phyloP scores from a whole-genome alignment of 495 filamentous ascomycete genomes.

The Xylaria flabelliformis region DNA sequence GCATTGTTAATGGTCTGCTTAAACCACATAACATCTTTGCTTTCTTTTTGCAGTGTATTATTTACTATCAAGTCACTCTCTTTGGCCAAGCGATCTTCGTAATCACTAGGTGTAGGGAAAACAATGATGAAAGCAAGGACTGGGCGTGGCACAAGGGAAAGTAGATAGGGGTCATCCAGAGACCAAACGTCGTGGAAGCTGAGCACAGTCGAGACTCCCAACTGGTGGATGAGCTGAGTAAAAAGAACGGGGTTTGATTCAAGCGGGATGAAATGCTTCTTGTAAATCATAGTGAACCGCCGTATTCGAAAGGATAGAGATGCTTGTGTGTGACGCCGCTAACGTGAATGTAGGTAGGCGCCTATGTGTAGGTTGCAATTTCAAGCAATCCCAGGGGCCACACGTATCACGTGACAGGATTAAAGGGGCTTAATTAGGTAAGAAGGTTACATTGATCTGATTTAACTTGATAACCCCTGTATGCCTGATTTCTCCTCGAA shows the following conservation, averaged over 20 bases:
- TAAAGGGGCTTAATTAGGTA: background rate
- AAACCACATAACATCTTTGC: constrained; percentile 67
- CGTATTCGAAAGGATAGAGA: background rate
- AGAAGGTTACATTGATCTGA: no score
- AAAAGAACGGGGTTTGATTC: constrained; percentile 51
- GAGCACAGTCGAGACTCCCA: constrained; percentile 65
- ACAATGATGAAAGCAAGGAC: constrained; percentile 73
- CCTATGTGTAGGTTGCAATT: background rate
- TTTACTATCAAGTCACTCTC: constrained; percentile 55
- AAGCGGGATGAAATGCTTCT: constrained; percentile 45
- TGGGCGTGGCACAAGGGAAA: constrained; percentile 72
- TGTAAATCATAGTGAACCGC: constrained; percentile 9
- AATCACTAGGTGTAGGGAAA: constrained; percentile 65
- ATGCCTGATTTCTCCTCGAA: background rate
- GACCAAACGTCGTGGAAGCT: constrained; percentile 76
- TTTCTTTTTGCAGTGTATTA: constrained; percentile 42
- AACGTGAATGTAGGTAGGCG: background rate
- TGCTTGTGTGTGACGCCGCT: background rate
- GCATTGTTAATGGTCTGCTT: constrained; percentile 82
- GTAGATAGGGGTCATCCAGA: constrained; percentile 70
- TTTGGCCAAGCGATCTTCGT: constrained; percentile 56
- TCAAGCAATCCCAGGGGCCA: background rate
- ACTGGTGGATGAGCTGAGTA: constrained; percentile 57
- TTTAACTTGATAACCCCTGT: no score
- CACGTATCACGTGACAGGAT: background rate